Conservation (phyloP, 208 protist genomes). For the Leishmania tropica region DNA sequence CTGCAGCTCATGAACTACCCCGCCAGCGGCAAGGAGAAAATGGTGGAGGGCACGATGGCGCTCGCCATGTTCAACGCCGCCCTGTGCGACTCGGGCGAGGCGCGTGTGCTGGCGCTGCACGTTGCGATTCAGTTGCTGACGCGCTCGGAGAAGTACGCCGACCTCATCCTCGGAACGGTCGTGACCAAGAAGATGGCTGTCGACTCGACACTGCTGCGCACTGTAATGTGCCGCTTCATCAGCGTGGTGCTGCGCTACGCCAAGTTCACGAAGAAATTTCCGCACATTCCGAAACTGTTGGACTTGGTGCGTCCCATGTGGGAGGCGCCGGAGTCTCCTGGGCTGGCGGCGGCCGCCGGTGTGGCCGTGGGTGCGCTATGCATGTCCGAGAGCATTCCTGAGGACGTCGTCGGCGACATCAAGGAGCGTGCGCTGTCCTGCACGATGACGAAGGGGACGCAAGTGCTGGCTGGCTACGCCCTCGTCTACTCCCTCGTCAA, state of each 20-base stretch:
- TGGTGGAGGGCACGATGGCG: conserved; percentile 90
- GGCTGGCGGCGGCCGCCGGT: conserved; percentile 62
- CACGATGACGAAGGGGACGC: conserved; percentile 58
- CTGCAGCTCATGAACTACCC: conserved; percentile 84
- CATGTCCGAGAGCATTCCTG: conserved; percentile 78
- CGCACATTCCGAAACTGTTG: conserved; percentile 79
- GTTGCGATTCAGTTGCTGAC: conserved; percentile 81
- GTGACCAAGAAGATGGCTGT: conserved; percentile 81
- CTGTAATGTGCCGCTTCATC: conserved; percentile 92
- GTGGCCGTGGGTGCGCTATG: conserved; percentile 84
- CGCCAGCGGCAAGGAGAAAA: conserved; percentile 88
- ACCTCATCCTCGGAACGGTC: conserved; percentile 88
- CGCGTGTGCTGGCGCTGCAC: conserved; percentile 74
- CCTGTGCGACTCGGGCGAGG: conserved; percentile 84
- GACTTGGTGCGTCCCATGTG: conserved; percentile 75
- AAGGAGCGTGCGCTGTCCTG: conserved; percentile 73
- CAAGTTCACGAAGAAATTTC: conserved; percentile 72
- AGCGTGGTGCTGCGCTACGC: conserved; percentile 86
- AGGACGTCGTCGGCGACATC: conserved; percentile 64
- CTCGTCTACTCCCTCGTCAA: conserved; percentile 76
- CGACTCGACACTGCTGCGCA: conserved; percentile 76
- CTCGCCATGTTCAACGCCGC: conserved; percentile 90
- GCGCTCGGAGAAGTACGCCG: conserved; percentile 83
- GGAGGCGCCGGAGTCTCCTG: conserved; percentile 72
- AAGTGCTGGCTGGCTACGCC: conserved; percentile 78